Percentiles rank a stretch among this genome's conserved stretches.
Conservation (phyloP, 805 yeast species). For the Monosporozyma unispora region DNA sequence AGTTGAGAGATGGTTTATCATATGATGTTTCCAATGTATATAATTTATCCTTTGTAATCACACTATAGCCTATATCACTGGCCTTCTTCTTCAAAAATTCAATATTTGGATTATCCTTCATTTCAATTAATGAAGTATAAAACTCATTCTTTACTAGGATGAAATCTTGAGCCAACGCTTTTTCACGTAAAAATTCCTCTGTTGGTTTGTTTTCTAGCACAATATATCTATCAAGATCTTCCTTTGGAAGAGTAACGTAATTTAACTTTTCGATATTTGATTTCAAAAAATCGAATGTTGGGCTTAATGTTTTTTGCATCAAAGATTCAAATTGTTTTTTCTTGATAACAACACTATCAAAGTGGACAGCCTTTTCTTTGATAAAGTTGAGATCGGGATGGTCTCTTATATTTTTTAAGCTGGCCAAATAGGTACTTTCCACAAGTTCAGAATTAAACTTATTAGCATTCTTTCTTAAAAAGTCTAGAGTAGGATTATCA, state of each 20-base stretch:
- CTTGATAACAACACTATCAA: neutral
- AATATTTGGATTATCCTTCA: slow-evolving; percentile 7
- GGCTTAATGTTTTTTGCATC: slow-evolving; percentile 6
- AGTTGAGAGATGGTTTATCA: slow-evolving; percentile 1
- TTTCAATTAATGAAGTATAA: neutral
- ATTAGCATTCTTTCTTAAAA: neutral
- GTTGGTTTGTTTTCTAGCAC: slow-evolving; percentile 10
- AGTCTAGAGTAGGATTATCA: neutral
- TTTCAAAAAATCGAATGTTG: slow-evolving; percentile 15
- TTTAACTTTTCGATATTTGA: slow-evolving; percentile 5
- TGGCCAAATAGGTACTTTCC: neutral
- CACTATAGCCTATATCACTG: neutral
- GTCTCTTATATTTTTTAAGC: slow-evolving; percentile 4
- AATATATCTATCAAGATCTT: neutral
- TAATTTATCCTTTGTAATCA: neutral
- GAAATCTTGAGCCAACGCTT: slow-evolving; percentile 11
- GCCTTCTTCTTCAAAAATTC: slow-evolving; percentile 10
- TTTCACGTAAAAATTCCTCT: slow-evolving; percentile 18
- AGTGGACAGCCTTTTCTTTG: neutral
- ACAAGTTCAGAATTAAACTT: neutral
- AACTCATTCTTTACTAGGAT: neutral
- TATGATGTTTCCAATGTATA: neutral
- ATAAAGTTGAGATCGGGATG: neutral
- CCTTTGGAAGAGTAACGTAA: neutral
- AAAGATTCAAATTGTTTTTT: slow-evolving; percentile 10